phyloP scores from a whole-genome alignment of 768 basidiomycete genomes.

The Nevesoporus exiguus region DNA sequence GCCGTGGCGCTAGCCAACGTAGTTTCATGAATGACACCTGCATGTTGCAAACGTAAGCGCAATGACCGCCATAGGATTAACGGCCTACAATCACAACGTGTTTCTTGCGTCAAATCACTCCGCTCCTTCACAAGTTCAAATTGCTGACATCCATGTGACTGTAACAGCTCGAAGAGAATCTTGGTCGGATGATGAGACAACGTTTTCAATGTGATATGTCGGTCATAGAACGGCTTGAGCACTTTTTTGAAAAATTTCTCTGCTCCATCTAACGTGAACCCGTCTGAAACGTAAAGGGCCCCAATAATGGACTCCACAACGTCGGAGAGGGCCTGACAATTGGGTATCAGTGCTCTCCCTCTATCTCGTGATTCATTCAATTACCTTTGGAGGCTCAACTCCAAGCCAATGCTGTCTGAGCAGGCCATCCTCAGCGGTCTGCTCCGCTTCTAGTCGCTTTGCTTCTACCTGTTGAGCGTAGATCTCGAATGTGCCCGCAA shows the following conservation, averaged over 20 bases:
- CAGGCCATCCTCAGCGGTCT: conserved; percentile 45
- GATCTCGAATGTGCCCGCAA: conserved; percentile 47
- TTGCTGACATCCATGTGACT: conserved; percentile 66
- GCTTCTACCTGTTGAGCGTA: conserved; percentile 50
- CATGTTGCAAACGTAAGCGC: conserved; percentile 14
- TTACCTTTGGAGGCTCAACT: conserved; percentile 74
- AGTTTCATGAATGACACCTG: conserved; percentile 68
- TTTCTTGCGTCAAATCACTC: conserved; percentile 30
- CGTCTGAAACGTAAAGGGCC: conserved; percentile 75
- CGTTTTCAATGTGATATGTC: conserved; percentile 67
- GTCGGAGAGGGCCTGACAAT: conserved; percentile 67
- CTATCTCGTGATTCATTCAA: background rate
- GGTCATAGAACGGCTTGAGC: conserved; percentile 76
- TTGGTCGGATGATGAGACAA: conserved; percentile 77
- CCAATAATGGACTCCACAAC: conserved; percentile 78
- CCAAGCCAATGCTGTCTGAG: conserved; percentile 79
- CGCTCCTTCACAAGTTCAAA: conserved; percentile 59
- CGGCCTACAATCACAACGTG: conserved; percentile 52
- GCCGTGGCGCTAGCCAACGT: conserved; percentile 59
- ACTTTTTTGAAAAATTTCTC: conserved; percentile 64
- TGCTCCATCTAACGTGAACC: conserved; percentile 57
- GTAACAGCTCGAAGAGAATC: conserved; percentile 67
- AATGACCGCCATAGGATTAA: conserved; percentile 6
- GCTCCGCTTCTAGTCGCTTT: conserved; percentile 48
- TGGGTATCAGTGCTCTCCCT: conserved; percentile 2